These are phyloP conservation scores for Kalanchoe fedtschenkoi DNA, from an alignment of 164 flowering plant genomes.

Conservation along the genomic window DNA sequence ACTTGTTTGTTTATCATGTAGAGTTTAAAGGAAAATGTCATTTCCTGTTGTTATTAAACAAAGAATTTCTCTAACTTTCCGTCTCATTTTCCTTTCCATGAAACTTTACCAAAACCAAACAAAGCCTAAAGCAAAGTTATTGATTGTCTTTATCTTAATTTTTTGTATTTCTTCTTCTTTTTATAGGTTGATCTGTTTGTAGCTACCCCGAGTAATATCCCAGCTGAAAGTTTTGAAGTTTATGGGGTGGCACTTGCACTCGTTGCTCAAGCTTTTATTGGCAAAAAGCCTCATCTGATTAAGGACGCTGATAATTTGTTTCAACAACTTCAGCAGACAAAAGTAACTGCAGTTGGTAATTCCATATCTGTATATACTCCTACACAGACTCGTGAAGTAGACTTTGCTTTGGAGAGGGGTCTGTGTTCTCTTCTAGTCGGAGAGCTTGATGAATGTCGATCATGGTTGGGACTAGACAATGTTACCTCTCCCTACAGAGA, in stretches of 20 bases:
- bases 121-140: background rate
- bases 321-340: constrained; percentile 80
- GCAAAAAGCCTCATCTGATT: constrained; percentile 80
- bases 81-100: too few relatives aligned
- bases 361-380: constrained; percentile 23
- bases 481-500: constrained; percentile 65
- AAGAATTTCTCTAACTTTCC: too few relatives aligned
- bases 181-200: constrained; percentile 77
- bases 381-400: constrained; percentile 49
- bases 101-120: background rate
- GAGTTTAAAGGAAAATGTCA: too few relatives aligned
- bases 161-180: constrained; percentile 7
- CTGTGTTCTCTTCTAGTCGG: constrained; percentile 89
- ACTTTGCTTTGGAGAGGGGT: constrained; percentile 88
- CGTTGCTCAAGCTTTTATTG: constrained; percentile 72
- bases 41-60: too few relatives aligned
- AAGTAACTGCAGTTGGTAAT: constrained; percentile 30
- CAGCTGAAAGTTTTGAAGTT: constrained; percentile 86
- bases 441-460: constrained; percentile 77
- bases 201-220: constrained; percentile 79
- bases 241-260: constrained; percentile 97
- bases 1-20: too few relatives aligned
- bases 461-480: constrained; percentile 84
- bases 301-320: constrained; percentile 80
- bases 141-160: background rate